A percentile compares a stretch with the other conserved stretches of the same genome.
Evolutionary conservation across 306 rosid genomes (phyloP).

Genomic region (Alnus glutinosa): DNA sequence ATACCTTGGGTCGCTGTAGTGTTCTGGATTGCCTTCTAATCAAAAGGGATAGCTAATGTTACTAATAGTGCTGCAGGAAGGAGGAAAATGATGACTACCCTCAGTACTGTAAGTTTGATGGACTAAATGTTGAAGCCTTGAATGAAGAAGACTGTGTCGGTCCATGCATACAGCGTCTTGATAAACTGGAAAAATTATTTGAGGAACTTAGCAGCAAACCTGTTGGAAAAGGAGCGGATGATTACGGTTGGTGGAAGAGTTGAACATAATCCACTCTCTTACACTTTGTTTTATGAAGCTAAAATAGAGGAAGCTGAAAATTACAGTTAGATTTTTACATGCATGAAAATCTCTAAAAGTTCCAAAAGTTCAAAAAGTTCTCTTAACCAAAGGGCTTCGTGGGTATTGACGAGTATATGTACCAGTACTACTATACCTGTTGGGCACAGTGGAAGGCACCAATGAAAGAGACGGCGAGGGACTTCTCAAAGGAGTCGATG

Average conservation of each 20-base stretch:
- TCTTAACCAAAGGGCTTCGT: not conserved
- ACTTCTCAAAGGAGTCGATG: slow-evolving; percentile 66
- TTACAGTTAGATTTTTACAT: too few relatives aligned
- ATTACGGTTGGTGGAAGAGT: slow-evolving; percentile 36
- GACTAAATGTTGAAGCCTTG: slow-evolving; percentile 34
- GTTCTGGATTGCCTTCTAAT: too few relatives aligned
- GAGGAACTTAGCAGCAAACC: slow-evolving; percentile 73
- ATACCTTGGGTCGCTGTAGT: too few relatives aligned
- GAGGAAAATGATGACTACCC: too few relatives aligned
- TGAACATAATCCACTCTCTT: too few relatives aligned
- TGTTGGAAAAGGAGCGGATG: slow-evolving; percentile 73
- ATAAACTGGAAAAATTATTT: slow-evolving; percentile 65
- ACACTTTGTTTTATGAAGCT: too few relatives aligned
- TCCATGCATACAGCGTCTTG: slow-evolving; percentile 78
- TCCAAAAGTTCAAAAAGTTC: too few relatives aligned
- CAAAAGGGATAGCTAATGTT: too few relatives aligned
- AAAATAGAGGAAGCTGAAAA: too few relatives aligned
- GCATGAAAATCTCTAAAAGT: too few relatives aligned
- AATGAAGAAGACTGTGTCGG: slow-evolving; percentile 55
- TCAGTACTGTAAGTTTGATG: too few relatives aligned
- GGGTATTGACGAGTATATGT: not conserved
- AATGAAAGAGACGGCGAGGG: slow-evolving; percentile 73
- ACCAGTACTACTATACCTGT: slow-evolving; percentile 44
- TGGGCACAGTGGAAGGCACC: slow-evolving; percentile 96
- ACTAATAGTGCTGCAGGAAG: too few relatives aligned